These are phyloP conservation scores for Coemansia sp. DNA, from an alignment of 192 early-diverging fungal species.

Conservation along the genomic window DNA sequence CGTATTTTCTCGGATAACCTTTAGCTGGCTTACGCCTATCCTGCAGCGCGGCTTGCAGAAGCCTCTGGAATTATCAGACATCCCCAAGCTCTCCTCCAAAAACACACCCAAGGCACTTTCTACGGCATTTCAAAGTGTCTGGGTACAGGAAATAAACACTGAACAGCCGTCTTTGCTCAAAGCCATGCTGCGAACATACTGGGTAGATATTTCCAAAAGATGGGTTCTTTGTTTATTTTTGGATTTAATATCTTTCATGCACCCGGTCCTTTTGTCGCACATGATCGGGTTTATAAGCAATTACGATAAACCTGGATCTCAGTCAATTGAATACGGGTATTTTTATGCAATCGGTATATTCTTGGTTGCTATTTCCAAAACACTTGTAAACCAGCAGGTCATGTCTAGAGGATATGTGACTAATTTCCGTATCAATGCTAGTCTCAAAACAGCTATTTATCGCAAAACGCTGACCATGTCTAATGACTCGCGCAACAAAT, in stretches of 20 bases:
- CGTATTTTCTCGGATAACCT: constrained; percentile 80
- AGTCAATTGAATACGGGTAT: constrained; percentile 77
- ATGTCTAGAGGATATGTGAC: no score
- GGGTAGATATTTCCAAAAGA: constrained; percentile 69
- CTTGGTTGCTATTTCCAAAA: constrained; percentile 2
- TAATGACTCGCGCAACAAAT: constrained; percentile 79
- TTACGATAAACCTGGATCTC: constrained; percentile 58
- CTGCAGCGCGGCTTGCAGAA: constrained; percentile 79
- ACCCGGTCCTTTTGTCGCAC: constrained; percentile 78
- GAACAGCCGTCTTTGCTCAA: constrained; percentile 69
- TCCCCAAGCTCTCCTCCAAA: constrained; percentile 68
- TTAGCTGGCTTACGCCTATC: constrained; percentile 88
- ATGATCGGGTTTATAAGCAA: constrained; percentile 72
- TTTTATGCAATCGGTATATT: constrained; percentile 86
- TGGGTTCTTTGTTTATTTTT: constrained; percentile 80
- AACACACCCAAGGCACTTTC: constrained; percentile 71
- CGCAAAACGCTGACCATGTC: constrained; percentile 84
- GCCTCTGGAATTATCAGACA: constrained; percentile 77
- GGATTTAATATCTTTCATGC: constrained; percentile 81
- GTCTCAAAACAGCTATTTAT: constrained; percentile 86
- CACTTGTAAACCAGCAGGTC: no score
- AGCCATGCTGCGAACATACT: constrained; percentile 68
- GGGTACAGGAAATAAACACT: constrained; percentile 72
- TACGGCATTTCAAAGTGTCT: constrained; percentile 69
- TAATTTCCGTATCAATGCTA: constrained; percentile 15